Evolutionary conservation across 345 rosid species (phyloP).

Genomic region (Camelina hispida): DNA sequence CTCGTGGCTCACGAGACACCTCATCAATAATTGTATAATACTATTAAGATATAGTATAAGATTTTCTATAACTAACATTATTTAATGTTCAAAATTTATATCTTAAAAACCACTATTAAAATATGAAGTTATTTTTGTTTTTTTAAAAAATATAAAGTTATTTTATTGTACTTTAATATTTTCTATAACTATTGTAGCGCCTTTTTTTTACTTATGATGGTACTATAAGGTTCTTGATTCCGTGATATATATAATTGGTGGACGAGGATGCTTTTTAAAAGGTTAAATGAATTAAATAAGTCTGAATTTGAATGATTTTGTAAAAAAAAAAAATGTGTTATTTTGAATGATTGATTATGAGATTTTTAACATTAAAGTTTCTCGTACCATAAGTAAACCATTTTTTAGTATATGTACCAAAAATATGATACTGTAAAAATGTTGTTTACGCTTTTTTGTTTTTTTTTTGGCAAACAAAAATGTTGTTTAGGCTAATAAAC

Average conservation of each 20-base stretch:
- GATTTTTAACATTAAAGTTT: background rate
- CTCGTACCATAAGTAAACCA: background rate
- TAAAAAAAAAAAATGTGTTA: background rate
- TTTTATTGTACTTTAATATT: too few relatives aligned
- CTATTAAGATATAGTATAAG: too few relatives aligned
- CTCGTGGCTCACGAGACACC: constrained; percentile 34
- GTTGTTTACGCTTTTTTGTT: background rate
- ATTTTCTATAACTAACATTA: too few relatives aligned
- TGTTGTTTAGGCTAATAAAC: background rate
- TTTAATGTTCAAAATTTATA: too few relatives aligned
- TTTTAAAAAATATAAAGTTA: too few relatives aligned
- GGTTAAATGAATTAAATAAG: background rate
- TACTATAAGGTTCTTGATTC: too few relatives aligned
- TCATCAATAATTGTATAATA: constrained; percentile 15
- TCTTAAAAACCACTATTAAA: too few relatives aligned
- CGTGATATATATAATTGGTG: background rate
- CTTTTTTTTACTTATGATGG: too few relatives aligned
- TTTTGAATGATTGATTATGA: background rate
- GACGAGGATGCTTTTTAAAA: background rate
- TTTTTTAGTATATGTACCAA: background rate
- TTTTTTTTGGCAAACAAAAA: too few relatives aligned
- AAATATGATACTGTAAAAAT: background rate
- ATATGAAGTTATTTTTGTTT: background rate
- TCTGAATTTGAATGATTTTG: too few relatives aligned
- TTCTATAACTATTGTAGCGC: background rate